A percentile compares a stretch with the other conserved stretches of the same genome.
phyloP scores from a whole-genome alignment of 2,329 filamentous ascomycete genomes.

The Nemania serpens region DNA sequence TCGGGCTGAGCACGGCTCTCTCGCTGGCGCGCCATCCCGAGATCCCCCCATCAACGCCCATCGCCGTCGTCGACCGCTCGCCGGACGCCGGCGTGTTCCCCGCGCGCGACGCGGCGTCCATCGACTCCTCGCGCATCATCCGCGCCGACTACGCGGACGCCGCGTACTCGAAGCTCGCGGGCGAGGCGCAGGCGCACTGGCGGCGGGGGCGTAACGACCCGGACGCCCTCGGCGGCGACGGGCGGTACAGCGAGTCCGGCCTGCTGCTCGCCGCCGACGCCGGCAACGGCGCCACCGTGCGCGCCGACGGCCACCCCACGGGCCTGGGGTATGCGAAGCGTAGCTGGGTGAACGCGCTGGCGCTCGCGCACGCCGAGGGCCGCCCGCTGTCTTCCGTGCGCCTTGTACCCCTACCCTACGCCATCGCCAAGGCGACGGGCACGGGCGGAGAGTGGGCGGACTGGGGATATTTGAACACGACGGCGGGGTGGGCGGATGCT shows the following conservation, averaged over 20 bases:
- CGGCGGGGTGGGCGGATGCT: conserved; percentile 81
- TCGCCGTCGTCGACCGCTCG: conserved; percentile 65
- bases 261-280: conserved; percentile 65
- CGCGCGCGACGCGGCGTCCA: conserved; percentile 61
- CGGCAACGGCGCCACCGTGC: conserved; percentile 20
- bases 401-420: conserved; percentile 50
- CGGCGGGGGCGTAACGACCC: conserved; percentile 59
- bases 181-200: conserved; percentile 72
- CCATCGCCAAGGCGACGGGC: conserved; percentile 51
- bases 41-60: conserved; percentile 56
- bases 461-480: conserved; percentile 74
- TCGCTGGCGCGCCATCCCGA: conserved; percentile 67
- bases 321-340: conserved; percentile 63
- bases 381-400: conserved; percentile 47
- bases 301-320: conserved; percentile 46
- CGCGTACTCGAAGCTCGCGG: conserved; percentile 75
- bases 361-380: conserved; percentile 50
- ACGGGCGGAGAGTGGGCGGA: conserved; percentile 60
- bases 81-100: conserved; percentile 58
- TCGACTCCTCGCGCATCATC: conserved; percentile 68
- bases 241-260: conserved; percentile 72
- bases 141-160: conserved; percentile 80
- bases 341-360: conserved; percentile 65
- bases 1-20: conserved; percentile 59
- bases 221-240: conserved; percentile 61